These are phyloP conservation scores for Xylariaceae sp. DNA, from an alignment of 2,329 filamentous ascomycete species.

Conservation along the genomic window DNA sequence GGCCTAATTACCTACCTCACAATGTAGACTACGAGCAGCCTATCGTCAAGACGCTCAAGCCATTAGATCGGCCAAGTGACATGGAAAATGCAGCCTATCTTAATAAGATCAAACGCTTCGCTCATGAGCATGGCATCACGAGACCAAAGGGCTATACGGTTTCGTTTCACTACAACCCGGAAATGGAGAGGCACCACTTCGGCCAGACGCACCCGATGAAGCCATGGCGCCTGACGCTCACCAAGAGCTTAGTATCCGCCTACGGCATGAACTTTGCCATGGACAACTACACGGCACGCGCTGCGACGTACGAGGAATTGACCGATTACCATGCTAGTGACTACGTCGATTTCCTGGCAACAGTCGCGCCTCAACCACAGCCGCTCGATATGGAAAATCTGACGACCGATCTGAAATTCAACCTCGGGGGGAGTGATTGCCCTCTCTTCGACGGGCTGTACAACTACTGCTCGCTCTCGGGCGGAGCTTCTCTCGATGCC, in stretches of 20 bases:
- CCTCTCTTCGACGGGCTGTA: constrained; percentile 94
- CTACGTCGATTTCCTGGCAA: constrained; percentile 84
- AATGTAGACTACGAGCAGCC: constrained; percentile 44
- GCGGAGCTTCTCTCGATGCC: constrained; percentile 84
- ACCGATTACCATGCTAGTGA: constrained; percentile 80
- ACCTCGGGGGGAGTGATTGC: constrained; percentile 86
- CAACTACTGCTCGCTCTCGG: constrained; percentile 91
- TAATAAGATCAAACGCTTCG: constrained; percentile 52
- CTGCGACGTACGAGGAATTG: constrained; percentile 83
- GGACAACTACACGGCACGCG: constrained; percentile 83
- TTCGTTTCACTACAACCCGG: constrained; percentile 91
- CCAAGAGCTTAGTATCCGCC: constrained; percentile 88
- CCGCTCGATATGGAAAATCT: constrained; percentile 61
- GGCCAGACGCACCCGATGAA: constrained; percentile 98
- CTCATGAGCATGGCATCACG: constrained; percentile 63
- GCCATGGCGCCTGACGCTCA: constrained; percentile 91
- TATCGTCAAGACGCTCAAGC: constrained; percentile 48
- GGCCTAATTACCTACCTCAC: constrained; percentile 56
- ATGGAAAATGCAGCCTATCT: constrained; percentile 52
- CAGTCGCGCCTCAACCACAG: constrained; percentile 59
- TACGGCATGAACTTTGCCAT: constrained; percentile 96
- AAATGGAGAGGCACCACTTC: constrained; percentile 95
- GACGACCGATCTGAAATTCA: constrained; percentile 66
- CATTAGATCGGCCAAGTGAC: constrained; percentile 46
- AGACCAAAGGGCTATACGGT: constrained; percentile 83